Evolutionary conservation across 108 stramenopile species (phyloP).

Genomic region (Skeletonema tropicum): DNA sequence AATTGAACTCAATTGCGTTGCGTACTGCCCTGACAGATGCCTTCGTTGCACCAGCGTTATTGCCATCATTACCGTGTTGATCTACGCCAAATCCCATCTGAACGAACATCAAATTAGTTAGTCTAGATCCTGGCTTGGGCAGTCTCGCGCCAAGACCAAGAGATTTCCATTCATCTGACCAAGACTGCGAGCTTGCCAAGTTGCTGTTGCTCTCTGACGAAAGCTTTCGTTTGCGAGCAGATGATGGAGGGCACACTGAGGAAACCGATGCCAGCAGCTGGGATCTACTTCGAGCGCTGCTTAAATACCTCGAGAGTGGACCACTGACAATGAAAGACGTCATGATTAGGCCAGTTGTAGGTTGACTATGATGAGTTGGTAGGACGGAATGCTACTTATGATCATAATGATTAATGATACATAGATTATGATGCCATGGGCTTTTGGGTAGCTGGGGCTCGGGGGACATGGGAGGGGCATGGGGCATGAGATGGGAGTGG

Average conservation of each 20-base stretch:
- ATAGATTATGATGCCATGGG: too few relatives aligned
- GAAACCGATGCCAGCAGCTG: not conserved
- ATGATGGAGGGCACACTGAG: not conserved
- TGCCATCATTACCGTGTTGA: constrained; percentile 59
- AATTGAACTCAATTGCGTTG: constrained; percentile 90
- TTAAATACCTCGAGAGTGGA: not conserved
- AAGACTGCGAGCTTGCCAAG: constrained; percentile 43
- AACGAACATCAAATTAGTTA: constrained; percentile 71
- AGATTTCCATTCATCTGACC: constrained; percentile 76
- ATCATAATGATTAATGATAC: too few relatives aligned
- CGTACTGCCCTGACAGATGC: constrained; percentile 76
- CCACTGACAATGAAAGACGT: not conserved
- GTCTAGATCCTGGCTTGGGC: constrained; percentile 29
- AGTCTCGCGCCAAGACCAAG: constrained; percentile 63
- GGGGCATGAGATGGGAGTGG: too few relatives aligned
- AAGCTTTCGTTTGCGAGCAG: not conserved
- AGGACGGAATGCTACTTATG: too few relatives aligned
- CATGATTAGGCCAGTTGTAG: not conserved
- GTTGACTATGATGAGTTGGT: too few relatives aligned
- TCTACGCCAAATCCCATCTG: constrained; percentile 84
- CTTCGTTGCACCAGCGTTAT: constrained; percentile 62
- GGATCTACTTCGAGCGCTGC: not conserved
- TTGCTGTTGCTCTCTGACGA: not conserved
- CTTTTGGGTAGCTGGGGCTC: too few relatives aligned
- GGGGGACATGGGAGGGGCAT: too few relatives aligned